Base-by-base conservation (phyloP, 257 asterid species). In the Nicotiana tomentosiformis region DNA sequence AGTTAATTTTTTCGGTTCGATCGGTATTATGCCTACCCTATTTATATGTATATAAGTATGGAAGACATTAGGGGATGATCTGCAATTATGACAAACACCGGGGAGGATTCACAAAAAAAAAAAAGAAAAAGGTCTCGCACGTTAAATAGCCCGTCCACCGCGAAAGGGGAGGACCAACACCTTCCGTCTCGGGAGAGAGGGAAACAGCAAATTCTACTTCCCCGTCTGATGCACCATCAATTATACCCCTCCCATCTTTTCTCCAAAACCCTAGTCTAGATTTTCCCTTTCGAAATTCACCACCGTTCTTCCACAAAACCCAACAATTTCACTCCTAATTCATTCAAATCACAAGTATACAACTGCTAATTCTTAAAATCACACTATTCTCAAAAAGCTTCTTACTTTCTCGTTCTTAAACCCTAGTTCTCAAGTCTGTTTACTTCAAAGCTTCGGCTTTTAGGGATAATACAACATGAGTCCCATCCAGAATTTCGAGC, bases 401-500 rank as follows among this genome's bases (percentile, higher is more conserved):
- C 62, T 74, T 14, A 26, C 15, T 26, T 26, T 70, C 2, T 43
- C 20, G n/a, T 7, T 49, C 16, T 74, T 26, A 74, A 46, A 70
- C 78, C 78, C 78, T 30, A 70, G 37, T 46, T 72, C 51, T 43
- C 14, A 46, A 72, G 37, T 70, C 11, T 5, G 35, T 43, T 43
- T 43, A 49, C 35, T 70, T 20, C n/a, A 43, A 20, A 70, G 78
- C 29, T 14, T 23, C 29, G 57, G 5, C 7, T 69, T 69, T 6
- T 11, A 49, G 83, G 65, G 83, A 26, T 74, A 60, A 33, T 79
- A 66, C 87, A 82, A 78, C 80, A 95, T 96, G 99, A 90, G 98
- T 66, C 99, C 99, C 30, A 89, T 96, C 85, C 97, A 92, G 91
- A 93, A 96, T 88, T 93, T 96, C 92, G 98, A 96, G 87, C 98